Conservation (phyloP, 257 asterid species). For the Verbascum thapsus region DNA sequence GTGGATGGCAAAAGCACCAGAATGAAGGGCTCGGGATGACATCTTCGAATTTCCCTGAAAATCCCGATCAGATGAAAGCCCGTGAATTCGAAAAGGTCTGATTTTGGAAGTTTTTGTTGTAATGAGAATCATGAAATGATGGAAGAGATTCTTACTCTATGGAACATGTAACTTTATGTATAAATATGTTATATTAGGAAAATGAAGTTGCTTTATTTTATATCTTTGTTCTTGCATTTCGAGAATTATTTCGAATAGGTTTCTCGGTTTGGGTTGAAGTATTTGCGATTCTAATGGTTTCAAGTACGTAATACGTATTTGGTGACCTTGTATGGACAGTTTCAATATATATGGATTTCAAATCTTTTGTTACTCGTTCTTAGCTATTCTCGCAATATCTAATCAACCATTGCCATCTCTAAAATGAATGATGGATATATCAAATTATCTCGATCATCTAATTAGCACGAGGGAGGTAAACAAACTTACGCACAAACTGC, state of each 20-base stretch:
- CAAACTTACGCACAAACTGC: too few relatives aligned
- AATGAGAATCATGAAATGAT: background rate
- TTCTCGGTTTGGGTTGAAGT: too few relatives aligned
- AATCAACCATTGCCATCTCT: too few relatives aligned
- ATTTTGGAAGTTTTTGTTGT: constrained; percentile 3
- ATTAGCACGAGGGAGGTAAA: too few relatives aligned
- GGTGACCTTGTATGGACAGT: constrained; percentile 46
- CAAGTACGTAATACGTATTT: too few relatives aligned
- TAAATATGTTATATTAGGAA: background rate
- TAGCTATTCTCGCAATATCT: too few relatives aligned
- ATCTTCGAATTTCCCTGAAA: constrained; percentile 42
- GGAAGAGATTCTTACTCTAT: too few relatives aligned
- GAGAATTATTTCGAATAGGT: background rate
- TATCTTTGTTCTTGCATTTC: background rate
- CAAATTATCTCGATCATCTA: too few relatives aligned
- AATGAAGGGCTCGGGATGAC: constrained; percentile 89
- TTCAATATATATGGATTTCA: constrained; percentile 27
- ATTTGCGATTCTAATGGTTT: too few relatives aligned
- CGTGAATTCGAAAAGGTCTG: constrained; percentile 40
- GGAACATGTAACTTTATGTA: background rate
- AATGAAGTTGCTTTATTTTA: background rate
- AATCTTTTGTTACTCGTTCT: too few relatives aligned
- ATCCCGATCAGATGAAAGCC: constrained; percentile 49
- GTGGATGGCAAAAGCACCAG: constrained; percentile 87
- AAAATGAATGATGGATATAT: too few relatives aligned